Evolutionary conservation across 1,139 yeast species (phyloP).

Genomic region (Taiozyma sp.): DNA sequence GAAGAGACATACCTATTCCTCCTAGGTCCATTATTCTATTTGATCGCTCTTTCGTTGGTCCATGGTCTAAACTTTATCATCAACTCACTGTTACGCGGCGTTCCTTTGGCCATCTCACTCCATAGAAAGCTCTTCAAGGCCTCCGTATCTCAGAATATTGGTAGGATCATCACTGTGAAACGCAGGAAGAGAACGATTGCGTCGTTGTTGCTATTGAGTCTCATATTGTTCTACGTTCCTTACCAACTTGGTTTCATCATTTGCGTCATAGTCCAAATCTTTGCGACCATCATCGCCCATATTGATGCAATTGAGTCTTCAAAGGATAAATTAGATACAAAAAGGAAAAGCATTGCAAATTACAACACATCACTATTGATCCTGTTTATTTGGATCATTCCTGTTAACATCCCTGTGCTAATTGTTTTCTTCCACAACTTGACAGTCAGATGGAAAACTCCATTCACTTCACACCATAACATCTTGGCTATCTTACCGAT

Average conservation of each 20-base stretch:
- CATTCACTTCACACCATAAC: conserved; percentile 74
- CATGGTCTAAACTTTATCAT: conserved; percentile 13
- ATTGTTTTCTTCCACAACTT: conserved; percentile 68
- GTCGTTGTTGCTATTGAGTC: conserved; percentile 31
- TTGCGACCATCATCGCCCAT: conserved; percentile 37
- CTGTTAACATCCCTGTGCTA: conserved; percentile 62
- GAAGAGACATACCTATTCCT: conserved; percentile 52
- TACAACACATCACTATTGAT: conserved; percentile 51
- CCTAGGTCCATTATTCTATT: conserved; percentile 52
- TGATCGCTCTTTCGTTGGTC: conserved; percentile 47
- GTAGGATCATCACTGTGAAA: conserved; percentile 4
- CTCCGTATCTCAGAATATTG: background rate
- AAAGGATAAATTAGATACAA: conserved; percentile 2
- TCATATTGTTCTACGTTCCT: conserved; percentile 62
- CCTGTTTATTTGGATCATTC: conserved; percentile 61
- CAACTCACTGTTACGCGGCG: background rate
- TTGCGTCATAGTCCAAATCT: conserved; percentile 46
- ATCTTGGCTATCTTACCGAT: conserved; percentile 62
- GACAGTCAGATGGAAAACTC: conserved; percentile 64
- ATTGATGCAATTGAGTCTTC: conserved; percentile 3
- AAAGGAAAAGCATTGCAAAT: conserved; percentile 31
- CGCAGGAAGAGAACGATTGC: conserved; percentile 30
- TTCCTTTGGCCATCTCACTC: background rate
- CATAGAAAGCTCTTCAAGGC: background rate
- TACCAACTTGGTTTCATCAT: conserved; percentile 71